phyloP scores from a whole-genome alignment of 2,329 filamentous ascomycete genomes.

The Ascochyta fabae region DNA sequence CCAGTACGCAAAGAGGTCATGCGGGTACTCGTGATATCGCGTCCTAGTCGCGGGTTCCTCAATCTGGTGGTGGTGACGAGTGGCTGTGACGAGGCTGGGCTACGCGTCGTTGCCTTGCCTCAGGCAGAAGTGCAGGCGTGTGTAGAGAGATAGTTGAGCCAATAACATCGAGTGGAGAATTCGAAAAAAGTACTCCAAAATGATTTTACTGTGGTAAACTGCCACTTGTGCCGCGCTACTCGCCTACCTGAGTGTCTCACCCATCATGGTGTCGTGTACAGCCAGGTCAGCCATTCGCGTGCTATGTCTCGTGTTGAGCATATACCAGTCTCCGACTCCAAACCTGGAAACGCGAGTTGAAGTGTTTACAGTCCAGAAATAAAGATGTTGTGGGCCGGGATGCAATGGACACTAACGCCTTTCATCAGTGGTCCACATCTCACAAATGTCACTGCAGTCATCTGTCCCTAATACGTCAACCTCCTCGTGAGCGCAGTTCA shows the following conservation, averaged over 20 bases:
- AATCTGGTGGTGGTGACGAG: not conserved
- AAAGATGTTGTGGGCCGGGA: too few relatives aligned
- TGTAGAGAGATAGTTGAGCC: not conserved
- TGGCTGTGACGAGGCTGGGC: constrained; percentile 4
- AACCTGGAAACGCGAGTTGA: too few relatives aligned
- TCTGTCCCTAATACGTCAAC: too few relatives aligned
- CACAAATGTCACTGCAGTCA: too few relatives aligned
- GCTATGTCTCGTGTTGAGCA: too few relatives aligned
- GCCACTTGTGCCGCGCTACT: not conserved
- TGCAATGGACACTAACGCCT: too few relatives aligned
- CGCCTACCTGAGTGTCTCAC: not conserved
- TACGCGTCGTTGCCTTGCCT: constrained; percentile 12
- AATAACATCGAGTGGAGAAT: not conserved
- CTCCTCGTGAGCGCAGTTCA: too few relatives aligned
- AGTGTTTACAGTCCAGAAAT: too few relatives aligned
- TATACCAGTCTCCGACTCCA: too few relatives aligned
- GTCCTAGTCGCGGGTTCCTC: not conserved
- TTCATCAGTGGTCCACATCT: too few relatives aligned
- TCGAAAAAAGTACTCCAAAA: not conserved
- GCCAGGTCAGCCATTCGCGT: too few relatives aligned
- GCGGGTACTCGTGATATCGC: constrained; percentile 1
- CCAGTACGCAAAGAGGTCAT: not conserved
- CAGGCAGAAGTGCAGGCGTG: not conserved
- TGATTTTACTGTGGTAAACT: not conserved
- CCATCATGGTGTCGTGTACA: constrained; percentile 1